phyloP scores from a whole-genome alignment of 176 grass and related monocot species.

The Carex pumila region DNA sequence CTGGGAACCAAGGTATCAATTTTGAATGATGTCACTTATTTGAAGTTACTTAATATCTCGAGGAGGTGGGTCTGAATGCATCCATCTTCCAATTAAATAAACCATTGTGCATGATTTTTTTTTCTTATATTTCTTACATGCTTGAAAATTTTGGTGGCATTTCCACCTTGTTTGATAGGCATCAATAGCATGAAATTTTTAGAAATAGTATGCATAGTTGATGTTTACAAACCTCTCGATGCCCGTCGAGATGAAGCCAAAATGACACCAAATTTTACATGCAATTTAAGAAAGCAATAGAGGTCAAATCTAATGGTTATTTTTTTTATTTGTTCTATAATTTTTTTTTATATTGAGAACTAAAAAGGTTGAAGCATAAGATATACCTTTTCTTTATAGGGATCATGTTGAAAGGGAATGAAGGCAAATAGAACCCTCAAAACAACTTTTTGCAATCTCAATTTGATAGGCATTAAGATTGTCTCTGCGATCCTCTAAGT shows the following conservation, averaged over 20 bases:
- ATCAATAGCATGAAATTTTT: background rate
- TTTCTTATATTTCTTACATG: background rate
- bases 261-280: background rate
- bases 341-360: background rate
- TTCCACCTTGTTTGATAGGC: background rate
- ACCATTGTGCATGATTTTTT: no score
- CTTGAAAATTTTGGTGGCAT: background rate
- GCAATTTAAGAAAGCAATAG: background rate
- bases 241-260: background rate
- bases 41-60: background rate
- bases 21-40: background rate
- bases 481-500: background rate
- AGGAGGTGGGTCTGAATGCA: background rate
- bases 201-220: background rate
- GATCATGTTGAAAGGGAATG: background rate
- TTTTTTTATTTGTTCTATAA: background rate
- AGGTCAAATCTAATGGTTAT: background rate
- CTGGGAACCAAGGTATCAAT: slow-evolving; percentile 75
- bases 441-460: background rate
- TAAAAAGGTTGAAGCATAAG: background rate
- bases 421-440: background rate
- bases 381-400: background rate
- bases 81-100: background rate
- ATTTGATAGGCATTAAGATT: background rate
- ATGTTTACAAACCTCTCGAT: background rate